Conservation (phyloP, 2,329 filamentous ascomycete species). For the Nemania serpens region DNA sequence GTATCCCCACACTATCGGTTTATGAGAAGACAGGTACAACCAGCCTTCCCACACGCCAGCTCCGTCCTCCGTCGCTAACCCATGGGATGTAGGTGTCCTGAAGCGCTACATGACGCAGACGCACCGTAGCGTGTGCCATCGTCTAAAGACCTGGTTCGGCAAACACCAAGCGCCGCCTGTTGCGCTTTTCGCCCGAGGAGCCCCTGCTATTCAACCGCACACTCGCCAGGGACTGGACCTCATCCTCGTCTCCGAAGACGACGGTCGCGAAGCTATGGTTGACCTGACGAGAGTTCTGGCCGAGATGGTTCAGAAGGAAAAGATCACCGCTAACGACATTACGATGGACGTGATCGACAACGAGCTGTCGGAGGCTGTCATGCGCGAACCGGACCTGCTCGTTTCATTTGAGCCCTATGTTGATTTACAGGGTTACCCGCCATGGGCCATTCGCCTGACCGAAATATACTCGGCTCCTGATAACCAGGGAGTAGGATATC, state of each 20-base stretch:
- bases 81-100: conserved; percentile 66
- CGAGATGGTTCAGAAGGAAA: conserved; percentile 91
- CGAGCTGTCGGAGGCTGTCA: conserved; percentile 78
- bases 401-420: conserved; percentile 85
- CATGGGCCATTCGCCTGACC: conserved; percentile 92
- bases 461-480: conserved; percentile 86
- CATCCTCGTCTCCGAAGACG: conserved; percentile 82
- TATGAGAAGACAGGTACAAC: conserved; percentile 85
- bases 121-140: conserved; percentile 77
- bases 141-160: conserved; percentile 87
- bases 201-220: conserved; percentile 45
- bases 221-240: conserved; percentile 55
- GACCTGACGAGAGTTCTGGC: conserved; percentile 93
- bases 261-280: conserved; percentile 91
- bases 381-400: conserved; percentile 87
- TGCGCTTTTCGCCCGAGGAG: conserved; percentile 55
- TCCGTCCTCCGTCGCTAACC: conserved; percentile 23
- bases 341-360: conserved; percentile 85
- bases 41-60: conserved; percentile 2
- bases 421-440: conserved; percentile 87
- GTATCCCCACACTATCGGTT: conserved; percentile 84
- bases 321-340: conserved; percentile 81
- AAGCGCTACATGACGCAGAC: conserved; percentile 89
- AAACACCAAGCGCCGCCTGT: conserved; percentile 69
- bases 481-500: conserved; percentile 86